Conservation (phyloP, 106 monocot genomes). For the Amphibolis antarctica region DNA sequence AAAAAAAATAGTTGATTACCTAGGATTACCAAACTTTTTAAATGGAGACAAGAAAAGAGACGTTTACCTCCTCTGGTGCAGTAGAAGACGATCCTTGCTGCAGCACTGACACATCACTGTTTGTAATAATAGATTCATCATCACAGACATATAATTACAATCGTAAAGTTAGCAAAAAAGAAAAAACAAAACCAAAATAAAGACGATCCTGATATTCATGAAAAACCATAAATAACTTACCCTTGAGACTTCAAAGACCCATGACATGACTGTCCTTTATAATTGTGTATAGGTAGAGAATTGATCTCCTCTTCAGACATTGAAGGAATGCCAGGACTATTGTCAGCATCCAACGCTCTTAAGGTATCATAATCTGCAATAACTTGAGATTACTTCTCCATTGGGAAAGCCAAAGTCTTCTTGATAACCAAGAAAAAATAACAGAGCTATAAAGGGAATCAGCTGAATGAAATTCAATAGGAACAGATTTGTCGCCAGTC, state of each 20-base stretch:
- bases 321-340: conserved; percentile 50
- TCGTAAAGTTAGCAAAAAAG: neutral
- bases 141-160: neutral
- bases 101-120: conserved; percentile 30
- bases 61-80: conserved; percentile 42
- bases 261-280: conserved; percentile 38
- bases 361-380: conserved; percentile 83
- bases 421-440: neutral
- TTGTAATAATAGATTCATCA: conserved; percentile 6
- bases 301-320: conserved; percentile 98
- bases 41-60: neutral
- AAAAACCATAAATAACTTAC: conserved; percentile 21
- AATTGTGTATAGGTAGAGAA: conserved; percentile 88
- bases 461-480: neutral
- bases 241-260: conserved; percentile 28
- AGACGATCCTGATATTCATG: neutral
- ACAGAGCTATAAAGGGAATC: no score
- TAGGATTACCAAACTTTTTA: no score
- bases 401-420: neutral
- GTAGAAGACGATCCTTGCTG: conserved; percentile 37
- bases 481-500: neutral
- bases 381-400: neutral
- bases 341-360: conserved; percentile 75
- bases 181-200: neutral
- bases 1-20: no score